Base-by-base conservation (phyloP, 1,284 basidiomycete species). In the Tetrapyrgos nigripes region DNA sequence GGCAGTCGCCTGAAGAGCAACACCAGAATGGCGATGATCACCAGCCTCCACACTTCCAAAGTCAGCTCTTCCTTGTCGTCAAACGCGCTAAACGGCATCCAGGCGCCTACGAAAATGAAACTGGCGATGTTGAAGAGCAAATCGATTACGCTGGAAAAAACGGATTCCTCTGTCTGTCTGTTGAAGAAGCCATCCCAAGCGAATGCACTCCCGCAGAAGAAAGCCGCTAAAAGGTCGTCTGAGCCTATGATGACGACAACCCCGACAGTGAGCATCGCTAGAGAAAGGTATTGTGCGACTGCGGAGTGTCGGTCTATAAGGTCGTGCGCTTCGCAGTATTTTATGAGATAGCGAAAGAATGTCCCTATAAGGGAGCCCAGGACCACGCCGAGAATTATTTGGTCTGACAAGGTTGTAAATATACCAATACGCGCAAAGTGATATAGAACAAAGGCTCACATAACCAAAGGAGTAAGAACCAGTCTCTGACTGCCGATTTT, bases 141-240 rank as follows among this genome's bases (percentile, higher is more conserved):
- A 73, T 95, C 96, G 70, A 99, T 94, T 67, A 99, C 97, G 75
- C 93, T 96, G 66, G 92, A 94, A 80, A 99, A 99, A 65, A 96
- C 91, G 27, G 92, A 85, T 72, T 96, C 93, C 72, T 97, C 96
- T 1, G 96, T 99, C 66, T 97, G 96, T 65, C 90, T 87, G 76
- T 96, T 96, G 82, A 98, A 98, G 82, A 97, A 98, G 62, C 96
- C 94, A 67, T 99, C 97, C 97, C 97, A 99, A 0, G 96, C 97
- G 70, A 98, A 99, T 1, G 96, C 95, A 3, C 93, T 91, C 23
- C 97, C 97, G 69, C 96, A 98, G 1, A 91, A 90, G 72, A 99
- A 99, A 0, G 97, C 92, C 11, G 96, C 93, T 9, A 98, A 82
- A 13, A 98, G 84, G 75, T 98, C 96, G 76, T 98, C 96, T 19